Conservation (phyloP, 2,329 filamentous ascomycete genomes). For the Ceratocystis diversiconidia region DNA sequence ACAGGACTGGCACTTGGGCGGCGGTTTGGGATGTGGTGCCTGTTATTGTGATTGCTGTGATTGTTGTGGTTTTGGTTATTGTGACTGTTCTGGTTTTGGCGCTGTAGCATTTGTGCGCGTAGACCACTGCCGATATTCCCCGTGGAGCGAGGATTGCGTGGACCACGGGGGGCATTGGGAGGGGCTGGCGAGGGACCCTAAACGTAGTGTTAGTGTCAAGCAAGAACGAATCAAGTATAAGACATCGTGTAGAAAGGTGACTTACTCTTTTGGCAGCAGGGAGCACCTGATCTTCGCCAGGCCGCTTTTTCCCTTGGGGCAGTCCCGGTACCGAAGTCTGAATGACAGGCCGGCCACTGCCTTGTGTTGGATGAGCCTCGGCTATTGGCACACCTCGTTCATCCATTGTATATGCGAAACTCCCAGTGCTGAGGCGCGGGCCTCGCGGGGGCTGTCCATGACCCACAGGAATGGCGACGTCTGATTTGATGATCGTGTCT, state of each 20-base stretch:
- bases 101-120: conserved; percentile 24
- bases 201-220: not conserved
- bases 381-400: conserved; percentile 12
- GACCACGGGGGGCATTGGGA: conserved; percentile 2
- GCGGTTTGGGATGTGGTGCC: not conserved
- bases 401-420: conserved; percentile 16
- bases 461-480: conserved; percentile 12
- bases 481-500: not conserved
- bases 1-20: conserved; percentile 18
- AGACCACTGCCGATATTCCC: conserved; percentile 13
- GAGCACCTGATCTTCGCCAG: conserved; percentile 26
- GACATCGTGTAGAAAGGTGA: conserved; percentile 14
- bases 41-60: not conserved
- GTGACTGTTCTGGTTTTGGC: conserved; percentile 1
- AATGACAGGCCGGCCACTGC: conserved; percentile 28
- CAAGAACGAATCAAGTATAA: not conserved
- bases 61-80: not conserved
- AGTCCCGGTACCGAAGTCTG: conserved; percentile 25
- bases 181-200: conserved; percentile 3
- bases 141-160: not conserved
- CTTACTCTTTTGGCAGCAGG: conserved; percentile 31
- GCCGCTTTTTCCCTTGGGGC: conserved; percentile 30
- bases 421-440: not conserved
- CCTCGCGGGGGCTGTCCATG: conserved; percentile 6
- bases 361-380: conserved; percentile 21